phyloP scores from a whole-genome alignment of 2,329 filamentous ascomycete genomes.

The Neocatenulostroma microsporum region DNA sequence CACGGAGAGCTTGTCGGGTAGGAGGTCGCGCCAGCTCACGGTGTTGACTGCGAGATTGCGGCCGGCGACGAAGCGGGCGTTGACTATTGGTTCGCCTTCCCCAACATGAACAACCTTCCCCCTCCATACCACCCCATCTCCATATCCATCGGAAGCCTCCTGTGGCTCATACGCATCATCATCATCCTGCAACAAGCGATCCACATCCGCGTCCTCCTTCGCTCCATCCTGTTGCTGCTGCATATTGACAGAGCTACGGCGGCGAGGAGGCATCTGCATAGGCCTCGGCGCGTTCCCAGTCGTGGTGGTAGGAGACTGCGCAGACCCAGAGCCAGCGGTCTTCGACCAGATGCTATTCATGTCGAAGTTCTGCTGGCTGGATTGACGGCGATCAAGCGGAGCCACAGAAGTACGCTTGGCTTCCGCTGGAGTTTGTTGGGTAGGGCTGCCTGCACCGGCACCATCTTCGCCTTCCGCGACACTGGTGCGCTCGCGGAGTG shows the following conservation, averaged over 20 bases:
- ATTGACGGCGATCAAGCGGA: constrained; percentile 26
- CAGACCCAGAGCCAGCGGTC: constrained; percentile 38
- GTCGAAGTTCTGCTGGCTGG: constrained; percentile 51
- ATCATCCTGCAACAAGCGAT: constrained; percentile 76
- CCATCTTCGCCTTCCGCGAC: constrained; percentile 17
- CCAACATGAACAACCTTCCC: constrained; percentile 50
- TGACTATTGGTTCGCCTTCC: constrained; percentile 46
- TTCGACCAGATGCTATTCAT: constrained; percentile 79
- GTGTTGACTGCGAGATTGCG: constrained; percentile 60
- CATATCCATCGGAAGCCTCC: constrained; percentile 60
- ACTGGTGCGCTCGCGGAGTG: constrained; percentile 36
- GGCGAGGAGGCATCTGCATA: constrained; percentile 41
- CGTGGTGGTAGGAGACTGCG: constrained; percentile 55
- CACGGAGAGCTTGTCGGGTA: constrained; percentile 62
- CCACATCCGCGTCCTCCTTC: constrained; percentile 78
- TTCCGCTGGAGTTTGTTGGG: constrained; percentile 15
- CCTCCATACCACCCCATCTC: constrained; percentile 69
- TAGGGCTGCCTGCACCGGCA: constrained; percentile 22
- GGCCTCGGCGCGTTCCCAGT: constrained; percentile 22
- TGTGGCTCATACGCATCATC: constrained; percentile 78
- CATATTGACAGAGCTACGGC: constrained; percentile 24
- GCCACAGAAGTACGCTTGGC: constrained; percentile 7
- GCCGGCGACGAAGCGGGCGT: constrained; percentile 77
- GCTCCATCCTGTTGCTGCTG: constrained; percentile 40
- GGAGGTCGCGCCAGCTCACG: constrained; percentile 65